phyloP scores from a whole-genome alignment of 305 asterid genomes.

The Fraxinus angustifolia region DNA sequence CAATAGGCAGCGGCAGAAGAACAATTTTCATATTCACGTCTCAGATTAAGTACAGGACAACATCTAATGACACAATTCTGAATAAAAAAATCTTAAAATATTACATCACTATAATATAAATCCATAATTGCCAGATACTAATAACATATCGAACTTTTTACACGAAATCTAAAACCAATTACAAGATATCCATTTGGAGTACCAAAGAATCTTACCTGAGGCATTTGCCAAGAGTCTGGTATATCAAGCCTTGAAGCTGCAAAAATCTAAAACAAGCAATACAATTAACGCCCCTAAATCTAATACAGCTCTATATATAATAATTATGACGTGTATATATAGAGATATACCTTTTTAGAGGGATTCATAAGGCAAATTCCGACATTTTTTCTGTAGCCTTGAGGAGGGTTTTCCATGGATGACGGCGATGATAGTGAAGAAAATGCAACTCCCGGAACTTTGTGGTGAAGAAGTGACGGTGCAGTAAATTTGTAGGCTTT shows the following conservation, averaged over 20 bases:
- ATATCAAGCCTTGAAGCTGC: constrained; percentile 92
- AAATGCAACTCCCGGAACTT: constrained; percentile 17
- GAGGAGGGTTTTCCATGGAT: constrained; percentile 80
- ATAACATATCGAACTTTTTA: background rate
- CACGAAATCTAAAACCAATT: background rate
- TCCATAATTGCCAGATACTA: background rate
- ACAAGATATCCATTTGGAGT: background rate
- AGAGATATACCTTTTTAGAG: constrained; percentile 38
- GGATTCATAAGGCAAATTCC: constrained; percentile 83
- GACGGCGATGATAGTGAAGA: constrained; percentile 30
- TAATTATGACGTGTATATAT: background rate
- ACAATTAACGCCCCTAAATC: background rate
- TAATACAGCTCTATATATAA: background rate
- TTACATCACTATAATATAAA: background rate
- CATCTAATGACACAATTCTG: background rate
- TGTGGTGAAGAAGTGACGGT: constrained; percentile 10
- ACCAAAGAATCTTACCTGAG: constrained; percentile 58
- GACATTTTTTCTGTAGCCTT: constrained; percentile 79
- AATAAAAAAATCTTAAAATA: background rate
- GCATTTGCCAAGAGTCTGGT: constrained; percentile 98
- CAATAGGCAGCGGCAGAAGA: background rate
- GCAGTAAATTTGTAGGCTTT: constrained; percentile 25
- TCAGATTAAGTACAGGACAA: background rate
- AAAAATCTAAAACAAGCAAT: constrained; percentile 50
- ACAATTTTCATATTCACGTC: background rate